Conservation (phyloP, 208 protist species). For the Spongospora subterranea region DNA sequence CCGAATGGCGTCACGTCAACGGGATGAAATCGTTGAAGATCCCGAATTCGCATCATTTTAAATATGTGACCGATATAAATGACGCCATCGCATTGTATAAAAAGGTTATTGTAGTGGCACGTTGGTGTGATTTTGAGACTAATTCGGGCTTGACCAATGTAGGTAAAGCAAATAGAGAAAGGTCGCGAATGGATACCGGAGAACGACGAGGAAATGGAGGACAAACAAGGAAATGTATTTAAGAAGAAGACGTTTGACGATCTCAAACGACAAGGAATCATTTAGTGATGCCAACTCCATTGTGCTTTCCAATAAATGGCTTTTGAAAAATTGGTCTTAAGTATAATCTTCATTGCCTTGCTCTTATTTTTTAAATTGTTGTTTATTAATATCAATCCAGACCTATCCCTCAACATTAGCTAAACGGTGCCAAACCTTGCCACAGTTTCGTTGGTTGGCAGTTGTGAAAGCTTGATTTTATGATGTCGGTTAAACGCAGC, state of each 20-base stretch:
- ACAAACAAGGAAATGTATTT: slow-evolving; percentile 83
- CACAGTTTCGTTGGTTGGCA: no score
- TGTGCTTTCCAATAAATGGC: no score
- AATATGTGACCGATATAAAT: slow-evolving; percentile 84
- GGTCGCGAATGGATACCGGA: slow-evolving; percentile 71
- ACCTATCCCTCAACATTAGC: no score
- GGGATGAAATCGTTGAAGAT: slow-evolving; percentile 85
- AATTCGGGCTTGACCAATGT: neutral
- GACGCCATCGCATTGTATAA: slow-evolving; percentile 79
- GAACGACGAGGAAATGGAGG: slow-evolving; percentile 86
- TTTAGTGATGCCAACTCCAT: slow-evolving; percentile 51
- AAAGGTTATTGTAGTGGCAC: neutral
- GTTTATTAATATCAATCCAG: no score
- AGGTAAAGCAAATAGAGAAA: slow-evolving; percentile 66
- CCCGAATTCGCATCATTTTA: slow-evolving; percentile 85
- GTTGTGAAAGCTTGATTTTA: no score
- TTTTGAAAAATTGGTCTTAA: no score
- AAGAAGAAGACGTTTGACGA: slow-evolving; percentile 83
- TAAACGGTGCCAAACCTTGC: no score
- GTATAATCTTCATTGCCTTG: no score
- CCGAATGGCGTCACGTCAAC: slow-evolving; percentile 82
- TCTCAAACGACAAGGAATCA: slow-evolving; percentile 79
- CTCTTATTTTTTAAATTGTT: no score
- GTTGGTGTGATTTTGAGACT: neutral
- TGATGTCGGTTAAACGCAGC: no score